Evolutionary conservation across 1,139 yeast species (phyloP), one percentile per base, ranked within the genome.

Genomic region (Blastobotrys buckinghamii): DNA sequence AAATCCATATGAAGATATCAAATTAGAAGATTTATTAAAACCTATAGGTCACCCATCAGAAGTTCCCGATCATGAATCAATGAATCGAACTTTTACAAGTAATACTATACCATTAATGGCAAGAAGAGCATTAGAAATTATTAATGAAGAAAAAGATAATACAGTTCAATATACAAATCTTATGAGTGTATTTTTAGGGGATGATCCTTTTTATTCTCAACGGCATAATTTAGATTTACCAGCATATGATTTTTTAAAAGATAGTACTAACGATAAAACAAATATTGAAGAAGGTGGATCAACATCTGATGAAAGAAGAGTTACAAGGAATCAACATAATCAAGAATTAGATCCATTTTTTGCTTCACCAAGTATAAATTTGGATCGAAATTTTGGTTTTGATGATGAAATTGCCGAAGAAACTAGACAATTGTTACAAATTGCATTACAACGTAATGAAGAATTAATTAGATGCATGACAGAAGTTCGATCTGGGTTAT

Each of bases 21-120:
- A 74, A 51, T 67, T 77, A 1, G 73, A 76, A 20, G 82, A 81
- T 44, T 70, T 89, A 24, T 69, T 92, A 52, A 79, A 83, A 12
- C 96, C 97, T 0, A 77, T 92, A 20, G 73, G 79, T 15, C 85
- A 86, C 52, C 94, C 97, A 0, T 76, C 87, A 13, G 96, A 92
- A 59, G 68, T 90, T 2, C 79, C 85, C 1, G 74, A 76, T 1
- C 92, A 87, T 60, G 82, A 83, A 7, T 79, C 89, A 0, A 72
- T 87, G 17, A 76, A 80, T 51, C 77, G 75, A 53, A 84, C 95
- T 0, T 92, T 78, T 63, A 70, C 69, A 53, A 67, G 78, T 61
- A 58, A 76, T 56, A 74, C 76, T 10, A 61, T 82, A 55, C 72
- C 68, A 58, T 74, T 70, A 30, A 65, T 90, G 56, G 84, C 96